These are phyloP conservation scores for Leishmania gerbilli DNA, from an alignment of 208 protist genomes.

Conservation along the genomic window DNA sequence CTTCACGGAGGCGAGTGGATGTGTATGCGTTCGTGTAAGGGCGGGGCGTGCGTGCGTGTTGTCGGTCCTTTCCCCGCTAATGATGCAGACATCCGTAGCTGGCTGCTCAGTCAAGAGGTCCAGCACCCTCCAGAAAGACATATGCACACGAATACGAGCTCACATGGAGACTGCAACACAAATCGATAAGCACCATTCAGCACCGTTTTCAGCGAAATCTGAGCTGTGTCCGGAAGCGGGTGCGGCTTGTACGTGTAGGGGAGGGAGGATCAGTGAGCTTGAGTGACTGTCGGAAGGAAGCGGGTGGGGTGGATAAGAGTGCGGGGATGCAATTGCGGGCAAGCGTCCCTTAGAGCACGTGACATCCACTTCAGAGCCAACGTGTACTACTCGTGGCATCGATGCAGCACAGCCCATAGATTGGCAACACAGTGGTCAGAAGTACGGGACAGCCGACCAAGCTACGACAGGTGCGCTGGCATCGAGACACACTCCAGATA, in stretches of 20 bases:
- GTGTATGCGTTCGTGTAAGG: background rate
- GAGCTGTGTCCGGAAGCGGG: background rate
- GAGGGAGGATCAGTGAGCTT: background rate
- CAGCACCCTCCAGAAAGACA: background rate
- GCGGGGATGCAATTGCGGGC: background rate
- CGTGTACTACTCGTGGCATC: background rate
- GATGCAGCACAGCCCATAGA: background rate
- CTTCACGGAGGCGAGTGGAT: background rate
- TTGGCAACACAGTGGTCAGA: background rate
- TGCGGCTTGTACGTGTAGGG: background rate
- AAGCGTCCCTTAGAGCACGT: background rate
- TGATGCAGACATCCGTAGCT: background rate
- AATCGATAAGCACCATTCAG: background rate
- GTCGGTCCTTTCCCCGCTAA: background rate
- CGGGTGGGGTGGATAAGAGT: background rate
- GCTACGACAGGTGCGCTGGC: background rate
- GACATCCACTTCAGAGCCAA: background rate
- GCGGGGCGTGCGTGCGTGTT: background rate
- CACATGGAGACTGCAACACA: background rate
- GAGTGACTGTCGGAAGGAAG: background rate
- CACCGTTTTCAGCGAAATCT: background rate
- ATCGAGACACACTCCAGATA: background rate
- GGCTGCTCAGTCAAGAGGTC: background rate
- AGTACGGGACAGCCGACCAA: background rate
- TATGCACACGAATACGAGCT: background rate